A percentile compares a stretch with the other conserved stretches of the same genome.
These are phyloP conservation scores for Metschnikowia santaceciliae DNA, from an alignment of 805 yeast species.

Conservation along the genomic window DNA sequence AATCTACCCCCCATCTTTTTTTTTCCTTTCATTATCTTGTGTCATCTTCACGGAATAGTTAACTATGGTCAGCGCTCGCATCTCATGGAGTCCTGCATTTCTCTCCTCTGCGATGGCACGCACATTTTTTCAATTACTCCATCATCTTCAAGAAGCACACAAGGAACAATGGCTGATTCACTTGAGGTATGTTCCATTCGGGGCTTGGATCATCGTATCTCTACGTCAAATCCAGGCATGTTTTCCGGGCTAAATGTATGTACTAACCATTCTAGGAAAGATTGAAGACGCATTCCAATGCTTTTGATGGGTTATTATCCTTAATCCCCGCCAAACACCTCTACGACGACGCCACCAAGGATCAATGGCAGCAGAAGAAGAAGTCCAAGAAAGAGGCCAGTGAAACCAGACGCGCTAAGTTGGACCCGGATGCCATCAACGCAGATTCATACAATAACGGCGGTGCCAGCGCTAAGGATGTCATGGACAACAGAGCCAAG, in stretches of 20 bases:
- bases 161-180: conserved; percentile 48
- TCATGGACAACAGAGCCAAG: conserved; percentile 50
- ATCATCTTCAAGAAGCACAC: conserved; percentile 8
- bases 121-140: conserved; percentile 9
- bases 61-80: background rate
- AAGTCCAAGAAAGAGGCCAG: conserved; percentile 61
- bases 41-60: background rate
- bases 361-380: conserved; percentile 88
- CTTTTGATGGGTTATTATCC: conserved; percentile 85
- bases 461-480: conserved; percentile 57
- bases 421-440: conserved; percentile 60
- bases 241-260: background rate
- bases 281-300: conserved; percentile 69
- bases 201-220: background rate
- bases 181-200: conserved; percentile 49
- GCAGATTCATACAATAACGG: conserved; percentile 40
- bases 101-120: conserved; percentile 17
- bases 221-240: background rate
- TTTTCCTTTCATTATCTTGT: background rate
- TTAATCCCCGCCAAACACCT: conserved; percentile 92
- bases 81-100: conserved; percentile 14
- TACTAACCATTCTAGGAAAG: conserved; percentile 51
- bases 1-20: too few species aligned
- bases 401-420: conserved; percentile 61
- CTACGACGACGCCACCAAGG: conserved; percentile 83